Base-by-base conservation (phyloP, 2,329 filamentous ascomycete genomes). In the Aspergillus amoenus region DNA sequence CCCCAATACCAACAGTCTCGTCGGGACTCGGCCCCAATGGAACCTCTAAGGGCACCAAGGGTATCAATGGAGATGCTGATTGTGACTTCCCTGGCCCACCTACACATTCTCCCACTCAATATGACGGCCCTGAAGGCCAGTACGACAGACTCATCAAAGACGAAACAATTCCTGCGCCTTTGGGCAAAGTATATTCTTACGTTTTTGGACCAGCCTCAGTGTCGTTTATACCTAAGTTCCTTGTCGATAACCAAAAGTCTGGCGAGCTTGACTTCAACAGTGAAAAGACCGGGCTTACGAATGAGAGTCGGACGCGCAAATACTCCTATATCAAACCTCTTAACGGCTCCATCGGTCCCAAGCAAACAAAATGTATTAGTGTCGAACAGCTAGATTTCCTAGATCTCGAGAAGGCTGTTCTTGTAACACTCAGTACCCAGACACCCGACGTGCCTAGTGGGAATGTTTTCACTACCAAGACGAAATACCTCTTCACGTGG, bases 361-460 rank as follows among this genome's bases (percentile, higher is more conserved):
- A 84, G 71, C 91, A 96, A 77, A 99, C 94, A 12, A 97, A 96
- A 70, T 99, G 94, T 73, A 88, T 95, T 57, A 92, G 91, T 49
- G 89, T 86, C 1, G 92, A 96, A 74, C 89, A 83, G 4, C 70
- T 99, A n/a, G 93, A 97, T 59, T 81, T 83, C 45, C 80, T 95
- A 30, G 93, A 99, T 70, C 80, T 95, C 15, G 93, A 97, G 55
- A 96, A 93, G 71, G 85, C 90, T 2, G 85, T 96, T 56, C 90
- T 88, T 52, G 81, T 99, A n/a, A 86, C 86, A 3, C 86, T 91
- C 56, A 88, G 86, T 30, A 97, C 92, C 0, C 89, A 93, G 68
- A 99, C 89, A 13, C 94, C 94, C 0, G 95, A 99, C 71, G 94
- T 99, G 2, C 94, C 94, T 0, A 96, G 87, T 70, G 94, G 94